phyloP scores from a whole-genome alignment of 2,329 filamentous ascomycete species.

The Ambrosiella xylebori region DNA sequence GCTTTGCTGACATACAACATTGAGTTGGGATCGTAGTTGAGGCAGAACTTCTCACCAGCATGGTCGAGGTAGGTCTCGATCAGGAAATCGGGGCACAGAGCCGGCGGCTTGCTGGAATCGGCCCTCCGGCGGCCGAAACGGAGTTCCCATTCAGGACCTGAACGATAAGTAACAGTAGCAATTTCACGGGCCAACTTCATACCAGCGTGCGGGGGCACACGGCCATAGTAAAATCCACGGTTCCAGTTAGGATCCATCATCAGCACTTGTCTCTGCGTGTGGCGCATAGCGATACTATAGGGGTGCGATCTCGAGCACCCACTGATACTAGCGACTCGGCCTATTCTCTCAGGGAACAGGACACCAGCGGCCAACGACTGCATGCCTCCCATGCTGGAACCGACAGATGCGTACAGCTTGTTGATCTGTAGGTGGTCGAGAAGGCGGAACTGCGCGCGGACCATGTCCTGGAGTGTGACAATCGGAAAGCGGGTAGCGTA shows the following conservation, averaged over 20 bases:
- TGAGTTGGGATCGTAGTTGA: conserved; percentile 93
- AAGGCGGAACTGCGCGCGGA: conserved; percentile 80
- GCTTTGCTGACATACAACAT: conserved; percentile 93
- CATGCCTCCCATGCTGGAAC: conserved; percentile 97
- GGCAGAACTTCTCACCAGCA: conserved; percentile 92
- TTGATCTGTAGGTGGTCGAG: conserved; percentile 62
- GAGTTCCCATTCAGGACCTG: conserved; percentile 93
- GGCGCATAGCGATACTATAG: conserved; percentile 96
- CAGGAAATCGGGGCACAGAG: conserved; percentile 90
- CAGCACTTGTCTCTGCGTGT: conserved; percentile 89
- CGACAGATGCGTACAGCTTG: conserved; percentile 78
- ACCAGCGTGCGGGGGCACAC: conserved; percentile 76
- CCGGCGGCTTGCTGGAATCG: conserved; percentile 70
- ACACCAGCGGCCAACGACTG: conserved; percentile 78
- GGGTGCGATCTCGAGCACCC: conserved; percentile 90
- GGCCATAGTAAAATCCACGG: conserved; percentile 80
- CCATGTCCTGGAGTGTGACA: conserved; percentile 93
- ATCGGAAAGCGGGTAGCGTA: conserved; percentile 95
- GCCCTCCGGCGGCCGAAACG: conserved; percentile 78
- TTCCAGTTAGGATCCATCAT: conserved; percentile 99
- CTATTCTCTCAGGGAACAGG: conserved; percentile 66
- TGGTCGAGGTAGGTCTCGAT: conserved; percentile 98
- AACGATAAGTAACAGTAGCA: conserved; percentile 91
- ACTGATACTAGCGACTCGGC: conserved; percentile 71
- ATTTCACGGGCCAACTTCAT: conserved; percentile 98